A percentile compares a stretch with the other conserved stretches of the same genome.
Evolutionary conservation across 345 rosid genomes (phyloP).

Genomic region (Diplotaxis tenuifolia): DNA sequence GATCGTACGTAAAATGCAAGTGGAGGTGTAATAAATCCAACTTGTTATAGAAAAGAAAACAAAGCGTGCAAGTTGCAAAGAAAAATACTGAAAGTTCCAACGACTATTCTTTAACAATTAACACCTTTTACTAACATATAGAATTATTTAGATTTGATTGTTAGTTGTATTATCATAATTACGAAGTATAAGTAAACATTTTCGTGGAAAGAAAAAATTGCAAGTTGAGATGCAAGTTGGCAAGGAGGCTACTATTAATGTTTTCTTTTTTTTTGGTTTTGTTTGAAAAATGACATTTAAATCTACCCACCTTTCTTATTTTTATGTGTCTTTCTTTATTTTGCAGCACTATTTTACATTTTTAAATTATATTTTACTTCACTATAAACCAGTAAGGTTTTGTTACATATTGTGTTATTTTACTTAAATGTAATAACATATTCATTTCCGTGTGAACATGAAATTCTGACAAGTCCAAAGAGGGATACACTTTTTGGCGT

Average conservation of each 20-base stretch:
- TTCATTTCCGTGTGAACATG: slow-evolving; percentile 6
- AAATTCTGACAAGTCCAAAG: slow-evolving; percentile 15
- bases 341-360: neutral
- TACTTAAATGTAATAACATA: neutral
- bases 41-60: slow-evolving; percentile 36
- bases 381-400: slow-evolving; percentile 10
- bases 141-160: slow-evolving; percentile 25
- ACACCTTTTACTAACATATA: slow-evolving; percentile 14
- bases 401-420: neutral
- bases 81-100: slow-evolving; percentile 9
- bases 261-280: slow-evolving; percentile 31
- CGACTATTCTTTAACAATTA: slow-evolving; percentile 28
- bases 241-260: slow-evolving; percentile 37
- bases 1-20: slow-evolving; percentile 39
- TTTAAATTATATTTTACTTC: neutral
- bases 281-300: slow-evolving; percentile 36
- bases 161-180: slow-evolving; percentile 11
- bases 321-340: neutral
- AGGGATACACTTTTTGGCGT: slow-evolving; percentile 11
- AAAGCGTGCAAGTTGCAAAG: slow-evolving; percentile 37
- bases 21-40: slow-evolving; percentile 40
- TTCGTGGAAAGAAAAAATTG: slow-evolving; percentile 36
- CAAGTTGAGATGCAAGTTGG: slow-evolving; percentile 59
- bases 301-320: slow-evolving; percentile 26
- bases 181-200: slow-evolving; percentile 29